Percentiles rank a stretch among this genome's conserved stretches.
Evolutionary conservation across 768 basidiomycete genomes (phyloP).

Genomic region (Tubosaeta sp.): DNA sequence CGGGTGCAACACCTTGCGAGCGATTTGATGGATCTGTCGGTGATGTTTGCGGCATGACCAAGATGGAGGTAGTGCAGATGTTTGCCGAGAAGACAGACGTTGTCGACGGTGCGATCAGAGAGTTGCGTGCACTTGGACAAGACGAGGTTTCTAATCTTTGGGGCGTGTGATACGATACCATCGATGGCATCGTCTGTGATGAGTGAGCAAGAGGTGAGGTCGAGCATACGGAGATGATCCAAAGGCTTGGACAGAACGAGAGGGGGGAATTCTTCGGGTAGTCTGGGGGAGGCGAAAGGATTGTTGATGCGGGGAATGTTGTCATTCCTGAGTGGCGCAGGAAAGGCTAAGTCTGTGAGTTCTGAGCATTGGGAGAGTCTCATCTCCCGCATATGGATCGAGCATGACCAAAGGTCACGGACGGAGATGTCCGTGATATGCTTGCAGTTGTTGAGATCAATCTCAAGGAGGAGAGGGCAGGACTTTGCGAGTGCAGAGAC

Average conservation of each 20-base stretch:
- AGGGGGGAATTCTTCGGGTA: slow-evolving; percentile 51
- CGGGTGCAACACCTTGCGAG: slow-evolving; percentile 86
- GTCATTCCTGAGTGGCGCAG: slow-evolving; percentile 50
- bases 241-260: slow-evolving; percentile 61
- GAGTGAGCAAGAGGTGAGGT: slow-evolving; percentile 79
- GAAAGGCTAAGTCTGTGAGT: slow-evolving; percentile 84
- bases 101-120: slow-evolving; percentile 79
- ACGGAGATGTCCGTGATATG: slow-evolving; percentile 72
- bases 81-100: slow-evolving; percentile 83
- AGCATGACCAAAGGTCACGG: slow-evolving; percentile 80
- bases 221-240: slow-evolving; percentile 89
- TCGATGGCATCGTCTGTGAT: slow-evolving; percentile 83
- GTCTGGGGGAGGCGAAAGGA: slow-evolving; percentile 39
- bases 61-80: slow-evolving; percentile 93
- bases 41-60: slow-evolving; percentile 86
- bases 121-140: slow-evolving; percentile 78
- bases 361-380: slow-evolving; percentile 73
- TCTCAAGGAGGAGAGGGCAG: slow-evolving; percentile 86
- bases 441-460: slow-evolving; percentile 86
- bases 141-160: slow-evolving; percentile 81
- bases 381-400: slow-evolving; percentile 85
- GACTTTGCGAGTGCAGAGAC: slow-evolving; percentile 70
- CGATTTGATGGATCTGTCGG: slow-evolving; percentile 79
- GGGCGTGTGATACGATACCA: slow-evolving; percentile 75
- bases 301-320: slow-evolving; percentile 35